Base-by-base conservation (phyloP, 2,329 filamentous ascomycete genomes). In the Ambrosiella xylebori region DNA sequence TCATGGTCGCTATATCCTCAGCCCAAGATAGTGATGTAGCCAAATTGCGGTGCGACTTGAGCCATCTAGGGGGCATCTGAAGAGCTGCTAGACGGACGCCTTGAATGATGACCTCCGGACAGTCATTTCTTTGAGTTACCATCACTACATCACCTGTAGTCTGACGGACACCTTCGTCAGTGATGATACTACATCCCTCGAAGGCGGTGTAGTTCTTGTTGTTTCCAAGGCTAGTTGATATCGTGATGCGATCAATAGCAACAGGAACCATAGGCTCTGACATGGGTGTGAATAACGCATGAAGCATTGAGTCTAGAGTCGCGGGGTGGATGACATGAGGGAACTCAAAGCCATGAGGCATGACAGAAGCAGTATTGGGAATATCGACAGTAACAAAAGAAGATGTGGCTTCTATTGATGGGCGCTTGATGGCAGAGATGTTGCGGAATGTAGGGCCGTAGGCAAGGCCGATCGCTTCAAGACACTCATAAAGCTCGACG, bases 241-340 rank as follows among this genome's bases (percentile, higher is more conserved):
- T 65, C 54, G 71, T 76, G 3, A 79, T 64, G 40, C 70, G 73
- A 3, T 70, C 66, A 47, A 77, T 69, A 15, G 66, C 70, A 0
- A 72, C 73, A 0, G 76, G 76, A 0, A 79, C 71, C 75, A 78
- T 79, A 1, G 74, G 69, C 8, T 67, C 66, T 6, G 47, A 50
- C 2, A 68, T 66, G 3, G 72, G 68, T 2, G 77, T 66, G 55
- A 80, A 73, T 0, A 76, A 68, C 0, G 72, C 71, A 57, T 82
- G 79, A 27, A 82, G 73, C 65, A 80, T 73, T 2, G 74, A 67
- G 62, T 82, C 79, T 11, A 82, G 68, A 0, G 78, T 79, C 3
- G 75, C 72, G 0, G 79, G 79, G 61, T 82, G 79, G n/a, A 82
- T 71, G 3, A 79, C 59, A 61, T 80, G 76, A 2, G 72, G 68